Evolutionary conservation across 2,329 filamentous ascomycete species (phyloP), one percentile per base, ranked within the genome.

Genomic region (Paraphoma chrysanthemicola): DNA sequence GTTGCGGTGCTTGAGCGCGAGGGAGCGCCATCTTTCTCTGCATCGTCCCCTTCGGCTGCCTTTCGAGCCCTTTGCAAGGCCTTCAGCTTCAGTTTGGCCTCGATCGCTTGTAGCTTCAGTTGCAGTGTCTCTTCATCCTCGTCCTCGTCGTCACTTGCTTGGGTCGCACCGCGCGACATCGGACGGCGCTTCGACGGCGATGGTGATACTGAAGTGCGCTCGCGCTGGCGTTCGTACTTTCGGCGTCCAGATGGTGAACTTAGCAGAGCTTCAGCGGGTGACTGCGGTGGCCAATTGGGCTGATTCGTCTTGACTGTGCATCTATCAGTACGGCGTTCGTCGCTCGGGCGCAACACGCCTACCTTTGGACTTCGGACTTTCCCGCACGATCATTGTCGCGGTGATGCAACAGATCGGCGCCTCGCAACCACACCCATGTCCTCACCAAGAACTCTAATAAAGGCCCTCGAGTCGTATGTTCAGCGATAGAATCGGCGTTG

Each of bases 81-180:
- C 77, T 97, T 98, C 62, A 98, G 78, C 76, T 90, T 95, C 50
- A 98, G 79, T 57, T 90, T 89, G 6, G 93, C 92, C 76, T 98
- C 89, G 56, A 99, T 96, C 53, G 91, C 92, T 62, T 93, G 88
- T 5, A 98, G 81, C 73, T 96, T 89, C 60, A 99, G 80, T 71
- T 96, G 87, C 33, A 98, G 79, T 1, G 88, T 96, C 80, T 98
- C 93, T 75, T 97, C 94, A 8, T 83, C 90, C 4, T 91, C 93
- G 72, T 97, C 93, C 0, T 89, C 87, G 9, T 87, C 63, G 7
- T 67, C 63, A 31, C 57, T 51, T 10, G 33, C 33, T 17, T 54
- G 48, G 4, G 44, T 36, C n/a, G 54, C 49, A 28, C 46, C 62
- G 38, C 63, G 62, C 47, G 67, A 69, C 54, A 69, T 53, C 6